A percentile compares a stretch with the other conserved stretches of the same genome.
These are phyloP conservation scores for Saccharomycopsis javanensis DNA, from an alignment of 805 yeast genomes.

Conservation along the genomic window DNA sequence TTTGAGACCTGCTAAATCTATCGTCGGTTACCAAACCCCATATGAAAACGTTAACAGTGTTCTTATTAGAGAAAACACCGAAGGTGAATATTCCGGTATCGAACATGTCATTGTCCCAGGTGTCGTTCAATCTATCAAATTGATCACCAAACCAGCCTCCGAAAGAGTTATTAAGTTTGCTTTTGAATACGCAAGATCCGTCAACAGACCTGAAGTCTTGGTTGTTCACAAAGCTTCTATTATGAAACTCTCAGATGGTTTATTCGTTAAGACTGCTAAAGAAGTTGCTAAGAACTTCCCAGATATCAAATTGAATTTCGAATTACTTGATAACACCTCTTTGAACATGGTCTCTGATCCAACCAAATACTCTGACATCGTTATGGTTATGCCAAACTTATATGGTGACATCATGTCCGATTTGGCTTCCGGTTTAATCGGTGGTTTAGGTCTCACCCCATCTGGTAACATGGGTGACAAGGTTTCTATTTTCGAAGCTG, in stretches of 20 bases:
- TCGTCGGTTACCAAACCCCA: conserved; percentile 89
- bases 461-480: conserved; percentile 99
- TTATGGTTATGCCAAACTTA: conserved; percentile 97
- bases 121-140: conserved; percentile 94
- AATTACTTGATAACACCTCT: conserved; percentile 92
- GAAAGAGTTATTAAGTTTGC: conserved; percentile 96
- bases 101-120: conserved; percentile 98
- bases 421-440: conserved; percentile 93
- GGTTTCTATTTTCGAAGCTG: conserved; percentile 97
- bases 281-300: conserved; percentile 79
- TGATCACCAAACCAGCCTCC: conserved; percentile 92
- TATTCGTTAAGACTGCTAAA: conserved; percentile 85
- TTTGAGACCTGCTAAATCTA: conserved; percentile 92
- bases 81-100: conserved; percentile 98
- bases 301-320: conserved; percentile 71
- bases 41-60: conserved; percentile 80
- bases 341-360: conserved; percentile 87
- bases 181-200: conserved; percentile 87
- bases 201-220: conserved; percentile 76
- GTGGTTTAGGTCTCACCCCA: conserved; percentile 98
- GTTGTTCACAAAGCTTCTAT: conserved; percentile 98
- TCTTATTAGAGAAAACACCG: conserved; percentile 97
- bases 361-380: conserved; percentile 72
- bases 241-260: conserved; percentile 97
- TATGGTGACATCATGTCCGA: conserved; percentile 99